phyloP scores from a whole-genome alignment of 2,329 filamentous ascomycete species.

The Chaetomiaceae sp. region DNA sequence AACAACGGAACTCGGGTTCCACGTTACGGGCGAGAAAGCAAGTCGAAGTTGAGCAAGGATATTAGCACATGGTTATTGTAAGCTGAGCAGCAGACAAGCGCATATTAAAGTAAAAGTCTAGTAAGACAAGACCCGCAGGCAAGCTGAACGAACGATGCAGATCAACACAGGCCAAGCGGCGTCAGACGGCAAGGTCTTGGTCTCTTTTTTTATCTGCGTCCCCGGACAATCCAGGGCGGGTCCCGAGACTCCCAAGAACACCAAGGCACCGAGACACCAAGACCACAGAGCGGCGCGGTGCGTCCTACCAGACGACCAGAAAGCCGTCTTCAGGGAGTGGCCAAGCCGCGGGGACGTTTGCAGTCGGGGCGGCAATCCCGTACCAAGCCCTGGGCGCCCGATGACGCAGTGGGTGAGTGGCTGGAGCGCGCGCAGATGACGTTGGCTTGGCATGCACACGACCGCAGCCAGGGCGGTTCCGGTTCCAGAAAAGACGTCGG shows the following conservation, averaged over 20 bases:
- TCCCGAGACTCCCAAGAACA: background rate
- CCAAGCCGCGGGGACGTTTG: background rate
- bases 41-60: no score
- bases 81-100: no score
- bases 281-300: background rate
- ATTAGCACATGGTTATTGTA: no score
- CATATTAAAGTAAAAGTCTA: no score
- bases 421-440: slow-evolving; percentile 6
- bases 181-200: background rate
- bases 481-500: no score
- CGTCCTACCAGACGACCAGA: background rate
- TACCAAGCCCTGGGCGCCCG: slow-evolving; percentile 2
- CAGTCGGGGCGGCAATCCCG: background rate
- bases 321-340: background rate
- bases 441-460: slow-evolving; percentile 17
- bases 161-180: no score
- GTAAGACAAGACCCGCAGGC: no score
- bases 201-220: background rate
- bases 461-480: no score
- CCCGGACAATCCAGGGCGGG: no score
- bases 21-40: no score
- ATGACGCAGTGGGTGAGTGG: slow-evolving; percentile 17
- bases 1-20: no score
- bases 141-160: no score
- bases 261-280: slow-evolving; percentile 4